Percentiles rank a stretch among this genome's conserved stretches.
These are phyloP conservation scores for Solanum habrochaites DNA, from an alignment of 257 asterid genomes.

Conservation along the genomic window DNA sequence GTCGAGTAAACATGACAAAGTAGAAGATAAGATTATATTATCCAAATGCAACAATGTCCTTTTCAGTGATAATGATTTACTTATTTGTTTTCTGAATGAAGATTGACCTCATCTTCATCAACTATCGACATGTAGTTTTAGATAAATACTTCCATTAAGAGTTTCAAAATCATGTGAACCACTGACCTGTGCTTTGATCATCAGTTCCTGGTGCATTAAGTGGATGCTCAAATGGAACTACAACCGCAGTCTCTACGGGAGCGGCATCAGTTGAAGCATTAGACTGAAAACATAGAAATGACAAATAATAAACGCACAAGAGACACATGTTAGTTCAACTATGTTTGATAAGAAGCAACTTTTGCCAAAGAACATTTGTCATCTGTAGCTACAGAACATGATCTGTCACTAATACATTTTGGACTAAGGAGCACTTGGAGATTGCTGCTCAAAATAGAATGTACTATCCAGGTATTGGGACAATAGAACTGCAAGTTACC, in stretches of 20 bases:
- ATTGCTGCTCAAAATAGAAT: neutral
- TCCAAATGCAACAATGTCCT: neutral
- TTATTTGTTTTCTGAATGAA: neutral
- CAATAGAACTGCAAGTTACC: neutral
- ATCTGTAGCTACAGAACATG: neutral
- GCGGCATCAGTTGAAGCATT: constrained; percentile 31
- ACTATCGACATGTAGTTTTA: neutral
- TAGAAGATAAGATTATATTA: neutral
- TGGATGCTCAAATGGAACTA: constrained; percentile 24
- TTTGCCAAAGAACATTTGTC: neutral
- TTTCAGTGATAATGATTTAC: neutral
- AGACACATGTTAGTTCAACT: neutral
- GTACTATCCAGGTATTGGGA: neutral
- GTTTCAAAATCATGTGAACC: neutral
- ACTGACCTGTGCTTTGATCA: constrained; percentile 51
- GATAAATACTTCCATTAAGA: neutral
- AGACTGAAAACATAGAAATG: neutral
- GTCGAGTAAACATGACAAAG: neutral
- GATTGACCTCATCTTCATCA: neutral
- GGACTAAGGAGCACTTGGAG: neutral
- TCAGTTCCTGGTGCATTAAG: constrained; percentile 50
- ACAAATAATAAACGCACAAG: neutral
- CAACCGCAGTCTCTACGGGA: constrained; percentile 23
- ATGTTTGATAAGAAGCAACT: neutral
- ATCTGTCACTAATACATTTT: neutral